Evolutionary conservation across 2,329 filamentous ascomycete species (phyloP), one percentile per base, ranked within the genome.

Genomic region (Alternaria viburni): DNA sequence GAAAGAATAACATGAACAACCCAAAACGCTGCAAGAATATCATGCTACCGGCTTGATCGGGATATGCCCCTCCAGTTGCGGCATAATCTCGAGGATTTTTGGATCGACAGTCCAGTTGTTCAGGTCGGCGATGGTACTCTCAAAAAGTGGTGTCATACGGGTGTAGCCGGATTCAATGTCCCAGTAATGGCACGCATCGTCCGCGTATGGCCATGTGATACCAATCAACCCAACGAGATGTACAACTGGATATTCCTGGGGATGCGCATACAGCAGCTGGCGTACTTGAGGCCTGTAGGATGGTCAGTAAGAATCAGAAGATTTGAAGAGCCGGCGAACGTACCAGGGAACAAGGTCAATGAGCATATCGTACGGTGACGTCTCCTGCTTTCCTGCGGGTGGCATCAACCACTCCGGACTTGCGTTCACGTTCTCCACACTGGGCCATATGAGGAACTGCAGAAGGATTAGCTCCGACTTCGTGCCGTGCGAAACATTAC

Each of bases 361-460:
- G 28, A 78, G 57, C 30, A 78, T 68, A 61, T 79, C 76, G 50
- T 76, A 75, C 11, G 74, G 70, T 10, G 69, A 71, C 30, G 66
- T 71, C n/a, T 78, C 74, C 30, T 74, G 72, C 58, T 71, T 73
- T 17, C 71, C 68, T 21, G 70, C 62, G 8, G 74, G 63, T 36
- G 76, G 77, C 69, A 75, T 73, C 64, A 78, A 55, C 77, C 77
- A 79, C 13, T 78, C 77, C 25, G 77, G 77, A 66, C 74, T 76
- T 5, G 69, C 59, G 45, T 77, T 77, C 71, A 78, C 72, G 46
- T 76, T 77, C 43, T 78, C 75, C 8, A 77, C 73, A 61, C 67
- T 76, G n/a, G 77, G 77, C 77, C 77, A 79, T 11, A 79, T 77
- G 54, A 78, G 69, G 69, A 71, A 79, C 76, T 79, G 54, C 17